Evolutionary conservation across 345 rosid species (phyloP), one percentile per base, ranked within the genome.

Genomic region (Eucalyptus polybractea): DNA sequence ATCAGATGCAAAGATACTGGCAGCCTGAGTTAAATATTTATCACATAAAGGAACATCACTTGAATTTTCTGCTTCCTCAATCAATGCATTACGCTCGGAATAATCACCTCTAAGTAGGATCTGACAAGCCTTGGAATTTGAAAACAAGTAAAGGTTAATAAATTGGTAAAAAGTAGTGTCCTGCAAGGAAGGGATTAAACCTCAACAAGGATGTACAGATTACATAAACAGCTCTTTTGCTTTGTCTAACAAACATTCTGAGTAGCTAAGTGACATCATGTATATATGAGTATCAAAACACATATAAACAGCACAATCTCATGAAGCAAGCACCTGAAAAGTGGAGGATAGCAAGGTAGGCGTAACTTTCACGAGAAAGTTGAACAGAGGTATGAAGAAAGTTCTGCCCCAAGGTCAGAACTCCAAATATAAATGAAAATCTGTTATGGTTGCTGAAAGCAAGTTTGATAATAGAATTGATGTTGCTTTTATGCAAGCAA

Each of bases 21-120:
- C 94, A 91, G 95, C 98, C 89, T 91, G 94, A 91, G 93, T 89
- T 83, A 97, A 95, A 93, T 94, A 97, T 90, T 80, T 92, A 87
- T 93, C 92, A 90, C 95, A 93, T 72, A 93, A 53, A 80, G 93
- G 91, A 56, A 88, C 92, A 88, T 93, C 95, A 87, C 92, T 90
- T 86, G 93, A 87, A 92, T 88, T 93, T 88, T 93, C 92, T 33
- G 94, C 96, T 87, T 89, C 96, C 93, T 92, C 98, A 50, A 94
- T 90, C 58, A 92, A 86, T 91, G 92, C 94, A 58, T 93, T 93
- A 90, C 94, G 91, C 88, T 91, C 96, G 44, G 91, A 90, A 42
- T 90, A 92, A 91, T 95, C 95, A 69, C 92, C 94, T 81, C 92
- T 92, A 91, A 92, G 93, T 89, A 96, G 96, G 92, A 94, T 91